phyloP scores from a whole-genome alignment of 352 stramenopile genomes.

The Phytophthora hybrid region DNA sequence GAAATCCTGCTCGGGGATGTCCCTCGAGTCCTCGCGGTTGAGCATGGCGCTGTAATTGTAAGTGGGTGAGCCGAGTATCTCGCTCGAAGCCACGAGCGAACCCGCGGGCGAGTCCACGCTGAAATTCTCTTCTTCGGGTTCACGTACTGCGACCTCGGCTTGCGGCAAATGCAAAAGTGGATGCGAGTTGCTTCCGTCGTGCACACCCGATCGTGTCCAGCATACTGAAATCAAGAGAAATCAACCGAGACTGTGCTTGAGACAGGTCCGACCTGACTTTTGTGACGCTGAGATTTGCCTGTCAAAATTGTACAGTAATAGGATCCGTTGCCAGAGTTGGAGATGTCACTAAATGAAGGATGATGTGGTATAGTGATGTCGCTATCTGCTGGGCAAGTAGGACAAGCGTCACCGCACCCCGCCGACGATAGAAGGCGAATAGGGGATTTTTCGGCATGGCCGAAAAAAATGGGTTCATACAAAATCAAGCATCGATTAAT shows the following conservation, averaged over 20 bases:
- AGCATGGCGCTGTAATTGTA: slow-evolving; percentile 39
- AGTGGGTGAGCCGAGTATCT: slow-evolving; percentile 43
- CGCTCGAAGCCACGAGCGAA: slow-evolving; percentile 38
- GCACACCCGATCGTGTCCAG: slow-evolving; percentile 23
- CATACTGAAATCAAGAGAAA: slow-evolving; percentile 32
- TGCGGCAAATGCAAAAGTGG: slow-evolving; percentile 24
- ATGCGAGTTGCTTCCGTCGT: slow-evolving; percentile 11
- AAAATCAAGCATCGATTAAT: slow-evolving; percentile 20
- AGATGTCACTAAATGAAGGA: not conserved
- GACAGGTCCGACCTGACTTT: slow-evolving; percentile 8
- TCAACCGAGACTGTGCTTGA: slow-evolving; percentile 2
- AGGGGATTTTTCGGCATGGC: not conserved
- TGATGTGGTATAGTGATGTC: not conserved
- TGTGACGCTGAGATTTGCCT: not conserved
- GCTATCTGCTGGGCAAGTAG: not conserved
- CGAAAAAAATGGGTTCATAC: slow-evolving; percentile 9
- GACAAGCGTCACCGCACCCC: not conserved
- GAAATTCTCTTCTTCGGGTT: slow-evolving; percentile 5
- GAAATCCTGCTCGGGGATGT: slow-evolving; percentile 36
- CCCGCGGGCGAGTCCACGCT: slow-evolving; percentile 21
- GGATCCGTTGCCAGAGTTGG: no score
- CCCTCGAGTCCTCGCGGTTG: slow-evolving; percentile 35
- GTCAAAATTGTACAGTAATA: not conserved
- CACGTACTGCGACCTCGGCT: slow-evolving; percentile 16
- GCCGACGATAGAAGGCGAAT: not conserved